Evolutionary conservation across 2,329 filamentous ascomycete species (phyloP).

Genomic region (Alternaria angustiovoidea): DNA sequence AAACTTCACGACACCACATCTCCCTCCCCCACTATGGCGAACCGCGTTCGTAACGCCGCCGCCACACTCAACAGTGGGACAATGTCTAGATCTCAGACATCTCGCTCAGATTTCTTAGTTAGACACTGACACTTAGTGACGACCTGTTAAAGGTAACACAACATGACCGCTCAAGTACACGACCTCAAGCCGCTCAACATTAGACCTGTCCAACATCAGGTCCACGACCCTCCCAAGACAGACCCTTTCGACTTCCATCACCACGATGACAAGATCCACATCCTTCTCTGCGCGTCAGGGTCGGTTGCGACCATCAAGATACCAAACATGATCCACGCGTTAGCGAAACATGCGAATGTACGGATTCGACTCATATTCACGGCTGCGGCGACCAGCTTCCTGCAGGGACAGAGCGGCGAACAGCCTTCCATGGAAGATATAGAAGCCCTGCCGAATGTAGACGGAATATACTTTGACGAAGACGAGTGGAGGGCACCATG

Average conservation of each 20-base stretch:
- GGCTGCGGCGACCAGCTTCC: slow-evolving; percentile 74
- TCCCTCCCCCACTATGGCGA: neutral
- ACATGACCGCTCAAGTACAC: slow-evolving; percentile 35
- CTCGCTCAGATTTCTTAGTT: slow-evolving; percentile 6
- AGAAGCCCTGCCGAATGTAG: slow-evolving; percentile 71
- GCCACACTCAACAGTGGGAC: slow-evolving; percentile 3
- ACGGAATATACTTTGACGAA: slow-evolving; percentile 81
- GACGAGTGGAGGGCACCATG: slow-evolving; percentile 86
- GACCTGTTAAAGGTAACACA: slow-evolving; percentile 8
- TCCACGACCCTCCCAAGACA: slow-evolving; percentile 20
- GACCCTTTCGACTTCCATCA: slow-evolving; percentile 38
- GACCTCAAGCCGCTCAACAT: slow-evolving; percentile 41
- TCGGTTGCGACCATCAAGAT: slow-evolving; percentile 90
- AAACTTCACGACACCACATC: slow-evolving; percentile 17
- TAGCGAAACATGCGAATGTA: slow-evolving; percentile 64
- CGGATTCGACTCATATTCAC: slow-evolving; percentile 90
- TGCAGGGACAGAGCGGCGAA: slow-evolving; percentile 77
- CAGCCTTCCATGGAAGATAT: slow-evolving; percentile 74
- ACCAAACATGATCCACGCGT: slow-evolving; percentile 59
- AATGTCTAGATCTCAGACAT: slow-evolving; percentile 11
- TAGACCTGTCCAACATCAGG: slow-evolving; percentile 36
- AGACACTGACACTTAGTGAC: slow-evolving; percentile 4
- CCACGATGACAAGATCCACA: slow-evolving; percentile 56
- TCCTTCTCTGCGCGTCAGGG: slow-evolving; percentile 72
- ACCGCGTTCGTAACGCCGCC: slow-evolving; percentile 17